phyloP scores from a whole-genome alignment of 257 asterid genomes.

The Galeopsis tetrahit region DNA sequence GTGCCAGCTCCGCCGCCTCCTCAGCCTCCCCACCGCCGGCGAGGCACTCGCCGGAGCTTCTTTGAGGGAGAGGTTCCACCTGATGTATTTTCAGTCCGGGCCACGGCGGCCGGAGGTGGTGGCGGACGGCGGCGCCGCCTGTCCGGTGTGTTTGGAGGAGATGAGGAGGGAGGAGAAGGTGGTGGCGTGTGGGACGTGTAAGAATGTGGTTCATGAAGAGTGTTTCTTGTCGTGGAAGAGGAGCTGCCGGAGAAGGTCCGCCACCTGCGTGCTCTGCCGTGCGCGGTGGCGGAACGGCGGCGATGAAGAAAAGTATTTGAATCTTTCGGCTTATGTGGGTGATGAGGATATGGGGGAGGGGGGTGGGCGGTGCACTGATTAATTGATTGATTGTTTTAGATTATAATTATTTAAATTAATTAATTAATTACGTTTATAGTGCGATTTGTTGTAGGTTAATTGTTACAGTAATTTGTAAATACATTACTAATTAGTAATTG shows the following conservation, averaged over 20 bases:
- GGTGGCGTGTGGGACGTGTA: conserved; percentile 74
- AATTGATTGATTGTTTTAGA: not conserved
- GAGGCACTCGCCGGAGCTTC: conserved; percentile 64
- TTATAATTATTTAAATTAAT: not conserved
- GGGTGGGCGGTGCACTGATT: conserved; percentile 45
- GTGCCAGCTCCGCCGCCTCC: conserved; percentile 74
- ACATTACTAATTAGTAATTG: not conserved
- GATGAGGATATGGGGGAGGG: conserved; percentile 57
- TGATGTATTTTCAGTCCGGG: conserved; percentile 42
- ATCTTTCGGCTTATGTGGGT: conserved; percentile 68
- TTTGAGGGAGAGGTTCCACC: conserved; percentile 64
- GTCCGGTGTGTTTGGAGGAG: conserved; percentile 93
- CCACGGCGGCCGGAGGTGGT: conserved; percentile 31
- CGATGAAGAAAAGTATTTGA: conserved; percentile 72
- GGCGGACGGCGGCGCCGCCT: conserved; percentile 53
- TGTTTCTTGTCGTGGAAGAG: conserved; percentile 88
- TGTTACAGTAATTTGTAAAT: conserved; percentile 29
- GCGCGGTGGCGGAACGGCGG: conserved; percentile 81
- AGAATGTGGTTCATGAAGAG: conserved; percentile 78
- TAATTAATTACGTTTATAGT: not conserved
- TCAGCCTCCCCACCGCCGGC: conserved; percentile 53
- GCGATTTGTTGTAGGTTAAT: conserved; percentile 20
- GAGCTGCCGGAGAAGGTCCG: conserved; percentile 69
- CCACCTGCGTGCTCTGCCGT: conserved; percentile 92
- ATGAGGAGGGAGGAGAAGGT: conserved; percentile 68